Evolutionary conservation across 2,329 filamentous ascomycete species (phyloP).

Genomic region (Aaosphaeria arxii): DNA sequence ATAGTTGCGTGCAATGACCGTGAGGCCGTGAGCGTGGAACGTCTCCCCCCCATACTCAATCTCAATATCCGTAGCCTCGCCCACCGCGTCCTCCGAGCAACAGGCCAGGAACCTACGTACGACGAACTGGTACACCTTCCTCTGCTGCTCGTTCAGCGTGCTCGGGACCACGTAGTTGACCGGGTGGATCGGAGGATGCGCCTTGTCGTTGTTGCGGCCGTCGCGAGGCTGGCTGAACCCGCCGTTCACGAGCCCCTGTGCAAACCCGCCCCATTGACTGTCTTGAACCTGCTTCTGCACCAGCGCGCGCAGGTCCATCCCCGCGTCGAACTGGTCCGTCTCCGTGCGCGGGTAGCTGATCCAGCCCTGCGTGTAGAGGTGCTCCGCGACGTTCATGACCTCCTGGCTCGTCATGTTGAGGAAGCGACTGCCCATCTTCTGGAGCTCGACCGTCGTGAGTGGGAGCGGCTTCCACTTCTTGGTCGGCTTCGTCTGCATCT

Average conservation of each 20-base stretch:
- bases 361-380: conserved; percentile 88
- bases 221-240: conserved; percentile 77
- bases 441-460: conserved; percentile 90
- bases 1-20: conserved; percentile 86
- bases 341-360: conserved; percentile 98
- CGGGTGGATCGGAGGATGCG: conserved; percentile 95
- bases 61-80: conserved; percentile 79
- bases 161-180: conserved; percentile 73
- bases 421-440: conserved; percentile 89
- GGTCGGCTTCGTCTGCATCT: conserved; percentile 85
- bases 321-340: conserved; percentile 91
- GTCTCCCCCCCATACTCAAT: conserved; percentile 78
- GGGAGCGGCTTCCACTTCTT: conserved; percentile 93
- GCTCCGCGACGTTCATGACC: conserved; percentile 84
- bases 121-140: conserved; percentile 86
- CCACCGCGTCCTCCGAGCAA: conserved; percentile 90
- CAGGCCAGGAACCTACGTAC: conserved; percentile 89
- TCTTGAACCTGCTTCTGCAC: conserved; percentile 82
- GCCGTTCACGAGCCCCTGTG: conserved; percentile 69
- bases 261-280: conserved; percentile 74
- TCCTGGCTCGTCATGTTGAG: conserved; percentile 87
- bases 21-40: conserved; percentile 79
- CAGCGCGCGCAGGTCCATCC: conserved; percentile 76
- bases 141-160: conserved; percentile 63
- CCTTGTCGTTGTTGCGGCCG: conserved; percentile 90